Percentiles rank a stretch among this genome's conserved stretches.
Evolutionary conservation across 108 stramenopile genomes (phyloP).

Genomic region (Cyclotella atomus): DNA sequence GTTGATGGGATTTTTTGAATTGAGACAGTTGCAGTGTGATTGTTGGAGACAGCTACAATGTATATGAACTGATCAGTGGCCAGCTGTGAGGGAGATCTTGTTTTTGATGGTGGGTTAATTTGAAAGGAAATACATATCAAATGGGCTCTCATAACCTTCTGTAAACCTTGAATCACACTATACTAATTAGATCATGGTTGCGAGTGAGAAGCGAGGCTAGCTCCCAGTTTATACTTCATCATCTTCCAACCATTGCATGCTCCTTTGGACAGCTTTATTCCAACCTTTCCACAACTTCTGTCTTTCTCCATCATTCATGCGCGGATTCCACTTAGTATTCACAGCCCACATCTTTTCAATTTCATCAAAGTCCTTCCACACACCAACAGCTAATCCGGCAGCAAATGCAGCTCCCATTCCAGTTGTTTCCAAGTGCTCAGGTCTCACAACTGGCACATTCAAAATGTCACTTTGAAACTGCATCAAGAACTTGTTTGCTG

Average conservation of each 20-base stretch:
- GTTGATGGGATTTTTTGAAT: too few species aligned
- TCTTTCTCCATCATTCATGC: slow-evolving; percentile 67
- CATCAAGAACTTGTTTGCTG: slow-evolving; percentile 91
- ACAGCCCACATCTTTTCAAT: slow-evolving; percentile 77
- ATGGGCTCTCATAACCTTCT: too few species aligned
- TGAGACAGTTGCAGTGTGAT: too few species aligned
- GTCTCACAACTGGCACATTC: slow-evolving; percentile 81
- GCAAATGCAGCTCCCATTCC: slow-evolving; percentile 95
- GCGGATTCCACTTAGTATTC: slow-evolving; percentile 71
- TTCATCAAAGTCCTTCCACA: slow-evolving; percentile 89
- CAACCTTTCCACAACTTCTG: slow-evolving; percentile 77
- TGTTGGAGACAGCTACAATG: too few species aligned
- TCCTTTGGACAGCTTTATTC: slow-evolving; percentile 90
- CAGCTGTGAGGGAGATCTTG: too few species aligned
- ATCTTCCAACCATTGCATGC: slow-evolving; percentile 82
- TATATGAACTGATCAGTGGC: too few species aligned
- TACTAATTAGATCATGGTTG: too few species aligned
- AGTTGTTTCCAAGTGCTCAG: slow-evolving; percentile 92
- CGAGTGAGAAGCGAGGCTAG: too few species aligned
- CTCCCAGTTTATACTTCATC: too few species aligned
- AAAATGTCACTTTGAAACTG: slow-evolving; percentile 97
- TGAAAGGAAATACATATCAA: too few species aligned
- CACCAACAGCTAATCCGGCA: slow-evolving; percentile 95
- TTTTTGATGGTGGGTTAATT: too few species aligned
- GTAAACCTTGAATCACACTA: too few species aligned